Conservation (phyloP, 192 early-diverging fungal genomes). For the Coemansia biformis region DNA sequence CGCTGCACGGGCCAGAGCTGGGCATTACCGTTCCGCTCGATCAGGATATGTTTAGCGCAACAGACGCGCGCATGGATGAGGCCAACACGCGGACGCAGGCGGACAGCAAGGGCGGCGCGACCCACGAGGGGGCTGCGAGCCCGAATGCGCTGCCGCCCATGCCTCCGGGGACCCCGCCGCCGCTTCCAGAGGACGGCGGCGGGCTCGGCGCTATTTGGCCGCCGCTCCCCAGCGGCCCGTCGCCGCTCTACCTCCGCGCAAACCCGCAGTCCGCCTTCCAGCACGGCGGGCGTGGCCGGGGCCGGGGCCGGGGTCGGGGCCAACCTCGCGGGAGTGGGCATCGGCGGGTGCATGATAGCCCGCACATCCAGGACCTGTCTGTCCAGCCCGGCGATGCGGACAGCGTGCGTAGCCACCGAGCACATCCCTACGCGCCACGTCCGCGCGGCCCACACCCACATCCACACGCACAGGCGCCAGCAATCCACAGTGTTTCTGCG, state of each 20-base stretch:
- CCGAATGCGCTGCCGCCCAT: constrained; percentile 24
- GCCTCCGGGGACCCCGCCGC: constrained; percentile 43
- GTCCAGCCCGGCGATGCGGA: too few species aligned
- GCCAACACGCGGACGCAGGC: too few species aligned
- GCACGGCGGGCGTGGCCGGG: constrained; percentile 3
- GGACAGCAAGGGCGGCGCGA: not conserved
- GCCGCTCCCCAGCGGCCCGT: constrained; percentile 40
- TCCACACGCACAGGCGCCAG: too few species aligned
- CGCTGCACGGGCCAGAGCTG: too few species aligned
- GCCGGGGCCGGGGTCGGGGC: not conserved
- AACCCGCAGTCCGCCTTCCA: constrained; percentile 1
- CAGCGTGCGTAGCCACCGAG: not conserved
- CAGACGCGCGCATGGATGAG: too few species aligned
- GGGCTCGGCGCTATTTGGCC: constrained; percentile 33
- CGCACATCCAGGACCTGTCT: too few species aligned
- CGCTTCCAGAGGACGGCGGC: constrained; percentile 14
- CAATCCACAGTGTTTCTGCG: too few species aligned
- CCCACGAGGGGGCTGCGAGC: not conserved
- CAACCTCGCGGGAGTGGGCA: too few species aligned
- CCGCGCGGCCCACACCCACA: too few species aligned
- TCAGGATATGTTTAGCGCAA: constrained; percentile 8
- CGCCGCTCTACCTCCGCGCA: constrained; percentile 23
- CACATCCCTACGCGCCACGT: constrained; percentile 13
- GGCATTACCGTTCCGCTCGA: constrained; percentile 4
- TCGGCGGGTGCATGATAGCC: too few species aligned